Evolutionary conservation across 176 grass and related monocot genomes (phyloP).

Genomic region (Carex littledalei): DNA sequence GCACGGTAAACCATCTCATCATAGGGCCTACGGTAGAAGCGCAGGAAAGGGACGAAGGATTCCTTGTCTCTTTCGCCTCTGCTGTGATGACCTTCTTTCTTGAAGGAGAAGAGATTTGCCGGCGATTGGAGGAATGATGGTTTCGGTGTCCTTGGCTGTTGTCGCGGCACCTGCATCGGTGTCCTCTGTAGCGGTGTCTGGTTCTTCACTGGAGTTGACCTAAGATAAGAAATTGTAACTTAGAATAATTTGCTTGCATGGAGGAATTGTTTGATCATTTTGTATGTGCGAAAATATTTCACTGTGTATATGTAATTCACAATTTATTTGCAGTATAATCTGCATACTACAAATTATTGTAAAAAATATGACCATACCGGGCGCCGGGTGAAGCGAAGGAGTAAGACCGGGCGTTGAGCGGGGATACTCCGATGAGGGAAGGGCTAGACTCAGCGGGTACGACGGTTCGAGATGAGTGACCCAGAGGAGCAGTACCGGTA

Average conservation of each 20-base stretch:
- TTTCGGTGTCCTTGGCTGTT: conserved; percentile 71
- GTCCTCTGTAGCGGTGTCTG: conserved; percentile 35
- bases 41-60: conserved; percentile 73
- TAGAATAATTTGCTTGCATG: neutral
- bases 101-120: conserved; percentile 72
- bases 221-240: neutral
- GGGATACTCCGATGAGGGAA: conserved; percentile 82
- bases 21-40: conserved; percentile 86
- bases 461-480: conserved; percentile 38
- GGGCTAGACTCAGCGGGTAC: conserved; percentile 52
- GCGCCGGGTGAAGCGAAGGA: conserved; percentile 93
- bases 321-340: neutral
- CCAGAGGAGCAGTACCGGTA: conserved; percentile 43
- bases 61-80: conserved; percentile 73
- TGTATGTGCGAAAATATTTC: neutral
- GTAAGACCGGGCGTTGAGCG: conserved; percentile 86
- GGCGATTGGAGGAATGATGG: conserved; percentile 97
- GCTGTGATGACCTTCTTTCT: conserved; percentile 55
- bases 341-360: neutral
- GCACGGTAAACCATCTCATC: conserved; percentile 94
- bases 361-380: conserved; percentile 20
- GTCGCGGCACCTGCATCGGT: conserved; percentile 6
- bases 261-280: neutral
- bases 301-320: neutral
- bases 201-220: conserved; percentile 11